Evolutionary conservation across 1,139 yeast species (phyloP), one percentile per base, ranked within the genome.

Genomic region (Lodderomyces metapsilosis): DNA sequence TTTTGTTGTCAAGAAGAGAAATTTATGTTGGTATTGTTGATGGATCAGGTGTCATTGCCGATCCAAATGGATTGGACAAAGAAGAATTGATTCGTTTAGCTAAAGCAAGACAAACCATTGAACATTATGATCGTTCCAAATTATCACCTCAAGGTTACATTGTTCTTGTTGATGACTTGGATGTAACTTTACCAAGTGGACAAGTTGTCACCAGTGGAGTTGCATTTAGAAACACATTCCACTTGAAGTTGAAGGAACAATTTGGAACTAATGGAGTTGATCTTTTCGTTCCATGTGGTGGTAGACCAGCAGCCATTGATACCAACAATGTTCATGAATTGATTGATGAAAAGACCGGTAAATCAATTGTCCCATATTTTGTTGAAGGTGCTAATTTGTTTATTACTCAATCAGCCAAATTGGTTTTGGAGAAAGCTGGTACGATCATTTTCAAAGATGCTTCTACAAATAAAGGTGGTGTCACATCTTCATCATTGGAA

Each of bases 371-470:
- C 53, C 95, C 96, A 41, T 89, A 84, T 67, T 80, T 92, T 61
- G 97, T 92, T 43, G 98, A 92, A 70, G 98, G 98, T 59, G 98
- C 98, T 44, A 92, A 92, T 64, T 76, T 92, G 62, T 92, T 92
- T 65, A 84, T 92, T 47, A 88, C 98, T 3, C 98, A 92, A 68
- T 80, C 89, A 36, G 98, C 98, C 44, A 92, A 92, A 71, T 68
- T 91, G 37, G 76, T 81, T 44, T 74, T 92, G 46, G 98, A 92
- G 66, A 71, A 77, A 39, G 95, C 95, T 31, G 98, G 98, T 33
- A 81, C 88, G 43, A 64, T 89, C 42, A 76, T 92, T 43, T 88
- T 88, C 68, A 92, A 92, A 66, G 98, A 92, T 71, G 96, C 98
- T 15, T 88, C 97, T 15, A 88, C 98, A 43, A 92, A 92, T 68